phyloP scores from a whole-genome alignment of 1,284 basidiomycete genomes.

The Microstroma glucosiphilum region DNA sequence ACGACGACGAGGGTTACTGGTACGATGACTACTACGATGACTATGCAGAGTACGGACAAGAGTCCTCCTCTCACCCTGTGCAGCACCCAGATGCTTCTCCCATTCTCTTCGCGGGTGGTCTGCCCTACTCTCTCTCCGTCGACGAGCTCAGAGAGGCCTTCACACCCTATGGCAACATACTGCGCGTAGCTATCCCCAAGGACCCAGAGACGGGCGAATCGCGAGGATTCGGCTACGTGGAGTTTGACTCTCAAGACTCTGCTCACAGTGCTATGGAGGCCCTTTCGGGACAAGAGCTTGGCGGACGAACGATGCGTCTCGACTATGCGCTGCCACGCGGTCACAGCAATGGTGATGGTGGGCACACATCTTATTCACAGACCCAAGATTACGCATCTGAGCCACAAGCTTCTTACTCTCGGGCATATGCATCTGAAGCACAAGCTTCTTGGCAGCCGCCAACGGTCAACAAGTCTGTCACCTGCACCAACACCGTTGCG shows the following conservation, averaged over 20 bases:
- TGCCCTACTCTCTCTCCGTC: conserved; percentile 74
- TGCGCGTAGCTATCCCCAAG: conserved; percentile 83
- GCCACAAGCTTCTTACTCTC: too few relatives aligned
- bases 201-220: conserved; percentile 82
- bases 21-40: conserved; percentile 62
- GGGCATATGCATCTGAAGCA: too few relatives aligned
- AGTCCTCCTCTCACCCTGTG: conserved; percentile 15
- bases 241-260: conserved; percentile 73
- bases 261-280: conserved; percentile 73
- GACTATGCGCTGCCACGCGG: conserved; percentile 82
- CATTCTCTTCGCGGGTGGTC: conserved; percentile 83
- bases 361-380: conserved; percentile 3
- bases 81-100: conserved; percentile 61
- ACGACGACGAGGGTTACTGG: conserved; percentile 64
- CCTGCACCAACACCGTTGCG: too few relatives aligned
- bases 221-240: conserved; percentile 96
- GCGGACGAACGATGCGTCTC: conserved; percentile 72
- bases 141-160: conserved; percentile 88
- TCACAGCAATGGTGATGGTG: conserved; percentile 54
- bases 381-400: too few relatives aligned
- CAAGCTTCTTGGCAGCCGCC: too few relatives aligned
- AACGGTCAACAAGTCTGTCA: too few relatives aligned
- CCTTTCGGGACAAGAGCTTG: conserved; percentile 69
- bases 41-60: conserved; percentile 66
- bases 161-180: conserved; percentile 79